Base-by-base conservation (phyloP, 2,329 filamentous ascomycete genomes). In the Fusarium sp. region DNA sequence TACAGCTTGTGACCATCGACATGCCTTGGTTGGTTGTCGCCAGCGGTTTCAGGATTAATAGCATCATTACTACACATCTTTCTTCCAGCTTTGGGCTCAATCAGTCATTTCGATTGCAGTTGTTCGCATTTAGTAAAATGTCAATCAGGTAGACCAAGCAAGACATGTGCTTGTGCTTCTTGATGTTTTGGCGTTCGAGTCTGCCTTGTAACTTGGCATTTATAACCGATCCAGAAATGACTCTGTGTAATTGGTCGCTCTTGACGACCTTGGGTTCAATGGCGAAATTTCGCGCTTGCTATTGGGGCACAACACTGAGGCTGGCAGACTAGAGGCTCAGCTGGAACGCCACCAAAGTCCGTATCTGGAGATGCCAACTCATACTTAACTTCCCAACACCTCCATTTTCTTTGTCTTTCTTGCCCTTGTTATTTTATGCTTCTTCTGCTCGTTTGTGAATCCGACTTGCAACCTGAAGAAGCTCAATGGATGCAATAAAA, bases 91-190 rank as follows among this genome's bases (percentile, higher is more conserved):
- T 48, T 3, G 4, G 0, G 3, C 2, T 16, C 10, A 6, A n/a
- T 12, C 10, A 29, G 3, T 7, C 21, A 48, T n/a, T 4, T n/a
- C 21, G 7, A 12, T 7, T n/a, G 1, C 19, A 15, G 3, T 2
- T 11, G 45, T 9, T 48, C 10, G 27, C 21, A n/a, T 0, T 0
- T 27, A 0, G 3, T 4, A 4, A 0, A 6, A 0, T 12, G 14
- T 46, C 19, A 11, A n/a, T 9, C 19, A 0, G 7, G 7, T 18
- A 48, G 10, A n/a, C 5, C 27, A 18, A 46, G 25, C 25, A 11
- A 48, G 10, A n/a, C 3, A n/a, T n/a, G 8, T 7, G 29, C 15
- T 15, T 49, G 3, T 35, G 12, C 31, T 31, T 31, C 12, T n/a
- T 4, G 1, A 5, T 23, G 11, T 33, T 33, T 2, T 23, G 5